Evolutionary conservation across 2,329 filamentous ascomycete genomes (phyloP), one percentile per base, ranked within the genome.

Genomic region (Colletotrichum navitas): DNA sequence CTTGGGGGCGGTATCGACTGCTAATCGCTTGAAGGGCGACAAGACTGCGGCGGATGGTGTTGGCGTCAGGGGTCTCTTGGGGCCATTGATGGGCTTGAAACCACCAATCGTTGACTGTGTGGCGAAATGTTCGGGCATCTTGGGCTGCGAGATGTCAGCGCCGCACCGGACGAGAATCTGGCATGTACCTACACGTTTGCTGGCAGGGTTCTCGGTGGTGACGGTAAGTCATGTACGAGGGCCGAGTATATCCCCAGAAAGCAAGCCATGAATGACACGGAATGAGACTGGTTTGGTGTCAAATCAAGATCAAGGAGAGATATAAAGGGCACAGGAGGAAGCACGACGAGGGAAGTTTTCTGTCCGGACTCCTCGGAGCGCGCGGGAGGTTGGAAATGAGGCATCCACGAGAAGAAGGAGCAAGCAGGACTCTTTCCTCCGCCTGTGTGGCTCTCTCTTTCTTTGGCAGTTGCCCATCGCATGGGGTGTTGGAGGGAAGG

Each of bases 61-160:
- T 2, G 56, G 54, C 5, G 61, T 68, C 26, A 68, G 29, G 14
- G 39, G 21, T 67, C 68, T 56, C 36, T 70, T 70, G n/a, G 24
- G n/a, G 18, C 10, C 56, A 34, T 70, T 70, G 63, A 45, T 56
- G 41, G 63, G 32, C 1, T 32, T 49, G 56, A 56, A 62, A 26
- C 41, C 24, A 32, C 1, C 49, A 26, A n/a, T n/a, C 7, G 21
- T 8, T n/a, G 21, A 1, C n/a, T 41, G 45, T 32, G 32, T 18
- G 1, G 45, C 34, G 60, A 26, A 24, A 10, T 8, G 16, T 39
- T 49, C 29, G n/a, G 5, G n/a, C 8, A 12, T 24, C 16, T 24
- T 24, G 3, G n/a, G n/a, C 60, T 52, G 24, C 14, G n/a, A 36
- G 3, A 45, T 36, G 45, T 62, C n/a, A 61, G 41, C 29, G 12